A percentile compares a stretch with the other conserved stretches of the same genome.
Evolutionary conservation across 2,329 filamentous ascomycete genomes (phyloP).

Genomic region (Zymoseptoria crescenta): DNA sequence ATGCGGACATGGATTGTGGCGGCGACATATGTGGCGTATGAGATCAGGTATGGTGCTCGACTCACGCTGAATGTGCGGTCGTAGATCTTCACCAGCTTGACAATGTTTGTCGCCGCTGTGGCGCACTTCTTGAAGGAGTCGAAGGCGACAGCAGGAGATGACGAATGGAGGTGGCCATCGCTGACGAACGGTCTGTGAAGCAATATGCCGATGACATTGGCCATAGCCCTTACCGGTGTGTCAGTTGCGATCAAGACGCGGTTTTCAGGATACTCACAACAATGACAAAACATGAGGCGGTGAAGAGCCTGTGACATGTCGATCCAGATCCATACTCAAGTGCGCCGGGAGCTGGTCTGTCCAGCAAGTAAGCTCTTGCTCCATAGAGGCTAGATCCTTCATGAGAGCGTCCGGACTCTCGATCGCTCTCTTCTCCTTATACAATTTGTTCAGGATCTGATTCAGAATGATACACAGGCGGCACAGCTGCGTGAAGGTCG

Average conservation of each 20-base stretch:
- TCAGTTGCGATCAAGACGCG: not conserved
- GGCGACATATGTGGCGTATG: slow-evolving; percentile 49
- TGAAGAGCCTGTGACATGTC: slow-evolving; percentile 1
- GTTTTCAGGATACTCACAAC: slow-evolving; percentile 22
- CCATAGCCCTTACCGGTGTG: slow-evolving; percentile 33
- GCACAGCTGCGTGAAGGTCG: slow-evolving; percentile 8
- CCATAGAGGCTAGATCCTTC: slow-evolving; percentile 5
- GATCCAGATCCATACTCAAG: slow-evolving; percentile 2
- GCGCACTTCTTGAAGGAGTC: slow-evolving; percentile 41
- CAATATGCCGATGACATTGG: slow-evolving; percentile 46
- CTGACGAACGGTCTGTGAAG: slow-evolving; percentile 48
- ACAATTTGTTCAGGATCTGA: slow-evolving; percentile 9
- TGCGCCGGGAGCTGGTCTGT: slow-evolving; percentile 6
- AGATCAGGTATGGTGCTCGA: slow-evolving; percentile 46
- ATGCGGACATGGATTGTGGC: slow-evolving; percentile 48
- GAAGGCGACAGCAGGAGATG: slow-evolving; percentile 33
- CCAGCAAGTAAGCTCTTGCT: slow-evolving; percentile 4
- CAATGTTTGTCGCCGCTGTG: slow-evolving; percentile 40
- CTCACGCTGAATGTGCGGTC: slow-evolving; percentile 39
- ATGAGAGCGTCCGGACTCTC: slow-evolving; percentile 1
- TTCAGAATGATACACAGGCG: slow-evolving; percentile 7
- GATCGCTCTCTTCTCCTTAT: slow-evolving; percentile 3
- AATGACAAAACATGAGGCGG: slow-evolving; percentile 9
- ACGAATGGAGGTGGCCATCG: slow-evolving; percentile 42
- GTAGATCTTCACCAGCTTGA: slow-evolving; percentile 39